Evolutionary conservation across 225 moss, liverwort and hornwort genomes (phyloP).

Genomic region (Bryum argenteum): DNA sequence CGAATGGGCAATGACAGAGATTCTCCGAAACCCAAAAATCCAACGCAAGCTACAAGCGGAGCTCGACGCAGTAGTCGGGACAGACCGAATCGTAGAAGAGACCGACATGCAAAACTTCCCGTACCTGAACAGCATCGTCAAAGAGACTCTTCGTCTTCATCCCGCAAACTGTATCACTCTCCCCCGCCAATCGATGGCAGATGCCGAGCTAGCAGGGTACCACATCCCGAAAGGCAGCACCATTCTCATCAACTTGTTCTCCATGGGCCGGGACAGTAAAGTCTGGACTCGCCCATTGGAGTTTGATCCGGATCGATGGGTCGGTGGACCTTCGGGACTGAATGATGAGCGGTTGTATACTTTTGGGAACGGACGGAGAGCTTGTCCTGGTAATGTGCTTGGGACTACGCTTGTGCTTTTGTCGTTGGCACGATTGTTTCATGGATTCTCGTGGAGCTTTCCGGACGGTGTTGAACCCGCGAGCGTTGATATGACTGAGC

Average conservation of each 20-base stretch:
- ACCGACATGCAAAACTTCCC: conserved; percentile 28
- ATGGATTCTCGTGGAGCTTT: conserved; percentile 44
- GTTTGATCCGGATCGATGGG: conserved; percentile 53
- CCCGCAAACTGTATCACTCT: conserved; percentile 37
- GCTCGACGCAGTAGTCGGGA: conserved; percentile 43
- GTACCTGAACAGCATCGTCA: conserved; percentile 39
- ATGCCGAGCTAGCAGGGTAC: conserved; percentile 49
- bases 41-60: conserved; percentile 44
- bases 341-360: conserved; percentile 28
- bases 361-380: conserved; percentile 45
- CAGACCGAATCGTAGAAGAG: conserved; percentile 42
- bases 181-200: conserved; percentile 39
- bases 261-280: conserved; percentile 27
- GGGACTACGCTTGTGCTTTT: conserved; percentile 43
- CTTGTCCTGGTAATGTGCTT: conserved; percentile 40
- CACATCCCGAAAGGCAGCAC: conserved; percentile 48
- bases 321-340: not conserved
- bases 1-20: conserved; percentile 57
- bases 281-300: conserved; percentile 32
- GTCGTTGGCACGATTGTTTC: conserved; percentile 37
- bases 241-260: conserved; percentile 47
- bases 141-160: conserved; percentile 44
- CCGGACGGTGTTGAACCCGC: conserved; percentile 12
- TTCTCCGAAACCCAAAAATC: conserved; percentile 34
- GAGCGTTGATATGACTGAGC: conserved; percentile 35